These are phyloP conservation scores for Annulohypoxylon maeteangense DNA, from an alignment of 495 filamentous ascomycete species.

Conservation along the genomic window DNA sequence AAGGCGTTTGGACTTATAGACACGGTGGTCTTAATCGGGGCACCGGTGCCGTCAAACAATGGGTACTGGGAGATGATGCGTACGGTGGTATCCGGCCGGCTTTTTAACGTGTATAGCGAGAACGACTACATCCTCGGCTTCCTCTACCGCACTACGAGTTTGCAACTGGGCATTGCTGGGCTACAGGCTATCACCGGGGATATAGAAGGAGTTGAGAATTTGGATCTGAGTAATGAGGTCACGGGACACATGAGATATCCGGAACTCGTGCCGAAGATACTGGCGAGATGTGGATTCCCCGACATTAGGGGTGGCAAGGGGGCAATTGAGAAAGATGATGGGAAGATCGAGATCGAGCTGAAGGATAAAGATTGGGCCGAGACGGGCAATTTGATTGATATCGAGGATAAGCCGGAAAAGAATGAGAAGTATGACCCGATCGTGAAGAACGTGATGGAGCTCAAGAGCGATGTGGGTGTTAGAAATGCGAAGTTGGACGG, in stretches of 20 bases:
- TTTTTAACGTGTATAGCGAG: constrained; percentile 81
- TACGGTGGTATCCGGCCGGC: constrained; percentile 74
- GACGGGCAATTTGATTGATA: constrained; percentile 58
- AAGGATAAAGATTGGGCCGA: constrained; percentile 45
- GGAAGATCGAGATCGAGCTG: constrained; percentile 59
- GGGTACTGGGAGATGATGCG: constrained; percentile 75
- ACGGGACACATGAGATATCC: constrained; percentile 79
- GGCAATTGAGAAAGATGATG: constrained; percentile 69
- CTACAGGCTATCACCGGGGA: constrained; percentile 69
- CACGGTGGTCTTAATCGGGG: constrained; percentile 82
- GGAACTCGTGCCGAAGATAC: constrained; percentile 72
- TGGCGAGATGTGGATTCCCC: constrained; percentile 74
- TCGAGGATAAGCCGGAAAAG: constrained; percentile 57
- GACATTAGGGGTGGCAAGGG: constrained; percentile 63
- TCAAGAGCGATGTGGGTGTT: constrained; percentile 58
- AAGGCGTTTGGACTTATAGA: constrained; percentile 84
- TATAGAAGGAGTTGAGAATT: constrained; percentile 76
- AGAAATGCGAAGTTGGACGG: constrained; percentile 51
- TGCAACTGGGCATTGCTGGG: constrained; percentile 81
- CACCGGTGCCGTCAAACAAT: constrained; percentile 74
- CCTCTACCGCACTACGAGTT: constrained; percentile 78
- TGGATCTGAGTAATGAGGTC: constrained; percentile 77
- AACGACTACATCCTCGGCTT: constrained; percentile 83
- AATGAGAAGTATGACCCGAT: constrained; percentile 38
- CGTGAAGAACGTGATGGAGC: constrained; percentile 55